Conservation (phyloP, 1,284 basidiomycete species). For the Fomitiporia mediterranea region DNA sequence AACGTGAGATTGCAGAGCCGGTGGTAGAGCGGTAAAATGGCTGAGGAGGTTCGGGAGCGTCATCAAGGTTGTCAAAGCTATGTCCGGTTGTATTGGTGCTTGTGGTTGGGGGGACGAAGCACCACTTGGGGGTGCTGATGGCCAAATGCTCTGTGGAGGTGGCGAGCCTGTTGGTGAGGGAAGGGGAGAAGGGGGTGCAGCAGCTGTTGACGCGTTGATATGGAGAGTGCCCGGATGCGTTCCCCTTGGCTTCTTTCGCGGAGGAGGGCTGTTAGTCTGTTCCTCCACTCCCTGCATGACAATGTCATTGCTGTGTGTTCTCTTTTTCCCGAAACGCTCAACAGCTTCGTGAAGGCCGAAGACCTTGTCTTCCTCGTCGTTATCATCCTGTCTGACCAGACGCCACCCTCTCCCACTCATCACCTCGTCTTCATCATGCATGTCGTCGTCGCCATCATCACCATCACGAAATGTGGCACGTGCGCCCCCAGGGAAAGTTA, state of each 20-base stretch:
- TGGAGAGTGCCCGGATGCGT: constrained; percentile 52
- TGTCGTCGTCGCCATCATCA: constrained; percentile 55
- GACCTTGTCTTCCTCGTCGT: constrained; percentile 41
- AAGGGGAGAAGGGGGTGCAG: constrained; percentile 75
- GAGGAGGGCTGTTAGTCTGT: constrained; percentile 52
- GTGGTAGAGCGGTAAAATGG: constrained; percentile 69
- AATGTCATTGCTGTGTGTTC: constrained; percentile 60
- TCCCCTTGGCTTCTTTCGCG: constrained; percentile 69
- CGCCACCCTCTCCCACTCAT: constrained; percentile 68
- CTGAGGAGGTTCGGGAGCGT: constrained; percentile 72
- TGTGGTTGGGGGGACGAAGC: constrained; percentile 63
- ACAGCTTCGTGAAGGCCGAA: constrained; percentile 72
- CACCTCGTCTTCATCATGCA: constrained; percentile 64
- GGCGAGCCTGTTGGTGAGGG: constrained; percentile 81
- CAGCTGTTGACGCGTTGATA: constrained; percentile 58
- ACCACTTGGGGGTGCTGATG: constrained; percentile 70
- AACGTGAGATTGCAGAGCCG: constrained; percentile 77
- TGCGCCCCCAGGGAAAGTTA: constrained; percentile 73
- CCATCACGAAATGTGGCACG: constrained; percentile 72
- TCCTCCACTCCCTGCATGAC: constrained; percentile 77
- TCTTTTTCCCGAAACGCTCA: constrained; percentile 75
- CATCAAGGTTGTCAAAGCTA: constrained; percentile 70
- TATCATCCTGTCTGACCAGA: constrained; percentile 63
- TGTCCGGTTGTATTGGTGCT: constrained; percentile 72
- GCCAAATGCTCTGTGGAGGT: constrained; percentile 66